Base-by-base conservation (phyloP, 345 rosid species). In the Barbarea vulgaris region DNA sequence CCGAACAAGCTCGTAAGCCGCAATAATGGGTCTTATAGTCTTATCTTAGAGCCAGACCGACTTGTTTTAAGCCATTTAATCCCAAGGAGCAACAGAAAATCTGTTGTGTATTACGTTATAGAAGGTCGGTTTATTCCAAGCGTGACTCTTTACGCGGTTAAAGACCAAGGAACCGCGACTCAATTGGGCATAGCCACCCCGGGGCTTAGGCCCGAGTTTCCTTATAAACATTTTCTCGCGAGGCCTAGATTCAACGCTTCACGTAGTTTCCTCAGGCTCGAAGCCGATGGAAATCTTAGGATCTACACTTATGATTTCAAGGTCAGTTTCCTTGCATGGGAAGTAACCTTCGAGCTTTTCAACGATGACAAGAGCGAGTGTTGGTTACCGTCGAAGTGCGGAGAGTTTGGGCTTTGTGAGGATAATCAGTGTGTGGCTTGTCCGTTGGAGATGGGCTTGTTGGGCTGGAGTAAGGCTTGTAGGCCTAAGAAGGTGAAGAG, bases 361-460 rank as follows among this genome's bases (percentile, higher is more conserved):
- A 28, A 46, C 14, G 66, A 52, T 34, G 80, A 47, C 10, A 62
- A 46, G 33, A 59, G 14, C 27, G 85, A 86, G 62, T 89, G 88
- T 65, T 83, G 73, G 50, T 47, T 77, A 53, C 88, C 87, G 0
- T 78, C 70, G 51, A 81, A 70, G 54, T 89, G 88, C 14, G 82
- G 87, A 18, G 67, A 62, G 15, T 79, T 89, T 19, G 87, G 90
- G n/a, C 19, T 87, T 14, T 86, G 89, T 25, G 80, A 75, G 39
- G 79, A 83, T 14, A 80, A 62, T 58, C 86, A 82, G 22, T 89
- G 91, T 4, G 85, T 87, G 61, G 87, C 82, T 2, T 86, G 91
- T 73, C 95, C 86, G 7, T 60, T 77, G 0, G 77, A 79, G 0
- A 68, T 4, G 0, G 85, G 88, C 42, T 69, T 89, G 2, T 0